phyloP scores from a whole-genome alignment of 192 early-diverging fungal genomes.

The Endogone sp. region DNA sequence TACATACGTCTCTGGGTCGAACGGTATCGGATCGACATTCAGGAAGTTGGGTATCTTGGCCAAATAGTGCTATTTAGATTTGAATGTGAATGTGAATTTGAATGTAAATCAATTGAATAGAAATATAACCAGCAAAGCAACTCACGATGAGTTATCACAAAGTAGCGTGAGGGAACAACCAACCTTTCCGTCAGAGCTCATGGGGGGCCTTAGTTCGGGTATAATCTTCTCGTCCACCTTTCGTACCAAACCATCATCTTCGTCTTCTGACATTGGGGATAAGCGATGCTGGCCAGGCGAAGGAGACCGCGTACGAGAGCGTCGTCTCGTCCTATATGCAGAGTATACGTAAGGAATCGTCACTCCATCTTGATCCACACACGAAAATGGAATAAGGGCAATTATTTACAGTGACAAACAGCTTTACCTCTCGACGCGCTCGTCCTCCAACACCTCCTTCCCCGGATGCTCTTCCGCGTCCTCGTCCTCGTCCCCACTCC shows the following conservation, averaged over 20 bases:
- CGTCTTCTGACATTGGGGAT: not conserved
- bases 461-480: constrained; percentile 4
- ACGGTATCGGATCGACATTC: constrained; percentile 59
- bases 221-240: not conserved
- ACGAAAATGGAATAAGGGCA: too few species aligned
- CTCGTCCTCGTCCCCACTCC: constrained; percentile 30
- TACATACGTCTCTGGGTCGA: constrained; percentile 51
- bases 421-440: not conserved
- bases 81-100: not conserved
- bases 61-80: constrained; percentile 29
- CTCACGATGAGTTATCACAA: not conserved
- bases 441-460: not conserved
- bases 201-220: not conserved
- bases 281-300: not conserved
- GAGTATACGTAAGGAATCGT: not conserved
- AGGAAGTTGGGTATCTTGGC: constrained; percentile 67
- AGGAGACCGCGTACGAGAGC: not conserved
- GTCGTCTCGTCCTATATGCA: not conserved
- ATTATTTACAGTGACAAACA: not conserved
- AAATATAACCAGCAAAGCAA: not conserved
- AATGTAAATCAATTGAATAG: not conserved
- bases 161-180: not conserved
- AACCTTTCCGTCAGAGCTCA: not conserved
- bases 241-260: not conserved
- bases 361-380: not conserved